Conservation (phyloP, 306 rosid species). For the Luffa acutangula region DNA sequence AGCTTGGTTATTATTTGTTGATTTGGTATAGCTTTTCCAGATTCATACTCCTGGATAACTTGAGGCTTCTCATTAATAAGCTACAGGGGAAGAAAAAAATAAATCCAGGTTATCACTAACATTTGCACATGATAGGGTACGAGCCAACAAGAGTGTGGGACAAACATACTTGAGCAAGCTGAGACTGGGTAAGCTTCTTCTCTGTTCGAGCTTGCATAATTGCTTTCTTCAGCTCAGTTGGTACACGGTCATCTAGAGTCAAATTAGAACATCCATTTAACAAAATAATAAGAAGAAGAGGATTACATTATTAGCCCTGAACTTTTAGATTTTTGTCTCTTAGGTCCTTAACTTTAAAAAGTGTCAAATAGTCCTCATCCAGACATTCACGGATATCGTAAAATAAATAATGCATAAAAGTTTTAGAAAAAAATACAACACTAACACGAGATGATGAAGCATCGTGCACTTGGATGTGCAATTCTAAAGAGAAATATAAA, state of each 20-base stretch:
- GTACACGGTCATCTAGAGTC: conserved; percentile 36
- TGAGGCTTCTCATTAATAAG: conserved; percentile 57
- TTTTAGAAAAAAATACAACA: not conserved
- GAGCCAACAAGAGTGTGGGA: not conserved
- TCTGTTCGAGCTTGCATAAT: conserved; percentile 50
- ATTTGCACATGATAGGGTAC: not conserved
- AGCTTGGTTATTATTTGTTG: conserved; percentile 54
- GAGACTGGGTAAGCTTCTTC: conserved; percentile 55
- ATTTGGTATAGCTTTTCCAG: conserved; percentile 57
- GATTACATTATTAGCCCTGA: not conserved
- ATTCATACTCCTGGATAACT: conserved; percentile 49
- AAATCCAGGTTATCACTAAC: not conserved
- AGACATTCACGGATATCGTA: too few relatives aligned
- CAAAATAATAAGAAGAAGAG: not conserved
- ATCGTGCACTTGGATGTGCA: not conserved
- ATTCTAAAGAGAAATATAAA: not conserved
- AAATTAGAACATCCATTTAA: not conserved
- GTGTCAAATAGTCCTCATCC: not conserved
- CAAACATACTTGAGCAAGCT: conserved; percentile 39
- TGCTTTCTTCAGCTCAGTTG: conserved; percentile 51
- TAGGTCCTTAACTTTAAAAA: too few relatives aligned
- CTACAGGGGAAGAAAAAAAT: conserved; percentile 16
- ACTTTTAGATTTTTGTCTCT: too few relatives aligned
- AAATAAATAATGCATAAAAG: not conserved
- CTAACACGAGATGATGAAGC: not conserved